phyloP scores from a whole-genome alignment of 2,329 filamentous ascomycete genomes.

The Xylariaceae sp. region DNA sequence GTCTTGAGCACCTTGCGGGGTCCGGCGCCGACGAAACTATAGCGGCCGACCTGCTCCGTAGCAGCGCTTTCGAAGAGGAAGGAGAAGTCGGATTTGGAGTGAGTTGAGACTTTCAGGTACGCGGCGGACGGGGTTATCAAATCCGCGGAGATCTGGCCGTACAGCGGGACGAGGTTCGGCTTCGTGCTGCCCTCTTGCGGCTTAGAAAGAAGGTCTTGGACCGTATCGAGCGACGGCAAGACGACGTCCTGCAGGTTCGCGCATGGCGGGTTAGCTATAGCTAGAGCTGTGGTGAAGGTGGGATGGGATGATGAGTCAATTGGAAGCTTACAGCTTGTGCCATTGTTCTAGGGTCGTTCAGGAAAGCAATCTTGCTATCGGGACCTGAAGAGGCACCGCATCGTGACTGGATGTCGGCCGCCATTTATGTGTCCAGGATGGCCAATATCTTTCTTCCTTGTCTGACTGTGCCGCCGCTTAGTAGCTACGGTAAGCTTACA shows the following conservation, averaged over 20 bases:
- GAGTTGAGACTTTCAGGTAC: slow-evolving; percentile 83
- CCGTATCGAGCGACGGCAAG: slow-evolving; percentile 42
- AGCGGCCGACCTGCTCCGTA: slow-evolving; percentile 87
- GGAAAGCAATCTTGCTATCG: not conserved
- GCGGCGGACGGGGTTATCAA: slow-evolving; percentile 92
- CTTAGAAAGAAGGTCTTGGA: slow-evolving; percentile 38
- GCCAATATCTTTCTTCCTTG: no score
- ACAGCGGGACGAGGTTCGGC: slow-evolving; percentile 76
- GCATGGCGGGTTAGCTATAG: not conserved
- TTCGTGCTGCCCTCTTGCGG: slow-evolving; percentile 30
- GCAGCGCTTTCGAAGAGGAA: slow-evolving; percentile 96
- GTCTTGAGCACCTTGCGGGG: slow-evolving; percentile 78
- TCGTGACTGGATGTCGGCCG: not conserved
- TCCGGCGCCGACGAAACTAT: slow-evolving; percentile 89
- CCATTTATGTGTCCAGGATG: not conserved
- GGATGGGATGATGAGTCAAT: not conserved
- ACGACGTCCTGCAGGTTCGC: slow-evolving; percentile 32
- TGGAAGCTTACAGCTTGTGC: slow-evolving; percentile 20
- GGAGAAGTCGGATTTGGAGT: slow-evolving; percentile 72
- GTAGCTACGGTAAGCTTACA: no score
- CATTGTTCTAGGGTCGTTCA: slow-evolving; percentile 12
- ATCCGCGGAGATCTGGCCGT: slow-evolving; percentile 82
- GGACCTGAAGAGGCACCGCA: no score
- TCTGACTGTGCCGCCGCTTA: no score
- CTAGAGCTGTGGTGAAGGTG: not conserved